These are phyloP conservation scores for Xylaria flabelliformis DNA, from an alignment of 495 filamentous ascomycete species.

Conservation along the genomic window DNA sequence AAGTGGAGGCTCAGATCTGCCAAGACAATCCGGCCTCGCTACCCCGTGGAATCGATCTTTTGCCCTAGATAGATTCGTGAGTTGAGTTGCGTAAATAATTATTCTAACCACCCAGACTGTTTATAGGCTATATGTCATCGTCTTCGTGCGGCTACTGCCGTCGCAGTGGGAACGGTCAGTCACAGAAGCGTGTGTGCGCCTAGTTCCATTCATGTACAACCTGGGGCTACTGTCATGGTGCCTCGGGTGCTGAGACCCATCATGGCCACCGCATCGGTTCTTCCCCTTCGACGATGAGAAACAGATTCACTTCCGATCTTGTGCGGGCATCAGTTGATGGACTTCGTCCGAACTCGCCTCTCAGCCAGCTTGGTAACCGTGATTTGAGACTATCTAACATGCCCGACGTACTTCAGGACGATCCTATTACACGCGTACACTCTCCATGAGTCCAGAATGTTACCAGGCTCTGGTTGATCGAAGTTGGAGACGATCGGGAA, in stretches of 20 bases:
- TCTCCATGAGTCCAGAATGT: slow-evolving; percentile 69
- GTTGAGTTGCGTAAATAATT: background rate
- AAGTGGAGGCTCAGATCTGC: slow-evolving; percentile 11
- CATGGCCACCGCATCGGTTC: background rate
- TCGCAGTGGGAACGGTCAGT: slow-evolving; percentile 49
- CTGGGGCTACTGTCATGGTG: slow-evolving; percentile 8
- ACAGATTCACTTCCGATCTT: background rate
- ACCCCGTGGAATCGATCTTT: background rate
- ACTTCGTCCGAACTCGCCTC: slow-evolving; percentile 28
- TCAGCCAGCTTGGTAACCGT: slow-evolving; percentile 36
- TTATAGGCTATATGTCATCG: slow-evolving; percentile 54
- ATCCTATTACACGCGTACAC: slow-evolving; percentile 79
- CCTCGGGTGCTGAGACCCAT: slow-evolving; percentile 31
- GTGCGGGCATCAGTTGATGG: background rate
- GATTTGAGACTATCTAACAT: slow-evolving; percentile 40
- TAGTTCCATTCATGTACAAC: slow-evolving; percentile 22
- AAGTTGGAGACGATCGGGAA: slow-evolving; percentile 85
- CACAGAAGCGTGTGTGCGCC: slow-evolving; percentile 45
- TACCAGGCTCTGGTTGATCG: slow-evolving; percentile 86
- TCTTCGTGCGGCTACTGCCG: slow-evolving; percentile 62
- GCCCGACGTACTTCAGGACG: slow-evolving; percentile 63
- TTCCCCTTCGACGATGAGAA: slow-evolving; percentile 1
- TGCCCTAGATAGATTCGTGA: background rate
- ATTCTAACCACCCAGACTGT: slow-evolving; percentile 29
- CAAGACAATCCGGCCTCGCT: background rate